Conservation (phyloP, 2,329 filamentous ascomycete species). For the Ampelomyces quisqualis region DNA sequence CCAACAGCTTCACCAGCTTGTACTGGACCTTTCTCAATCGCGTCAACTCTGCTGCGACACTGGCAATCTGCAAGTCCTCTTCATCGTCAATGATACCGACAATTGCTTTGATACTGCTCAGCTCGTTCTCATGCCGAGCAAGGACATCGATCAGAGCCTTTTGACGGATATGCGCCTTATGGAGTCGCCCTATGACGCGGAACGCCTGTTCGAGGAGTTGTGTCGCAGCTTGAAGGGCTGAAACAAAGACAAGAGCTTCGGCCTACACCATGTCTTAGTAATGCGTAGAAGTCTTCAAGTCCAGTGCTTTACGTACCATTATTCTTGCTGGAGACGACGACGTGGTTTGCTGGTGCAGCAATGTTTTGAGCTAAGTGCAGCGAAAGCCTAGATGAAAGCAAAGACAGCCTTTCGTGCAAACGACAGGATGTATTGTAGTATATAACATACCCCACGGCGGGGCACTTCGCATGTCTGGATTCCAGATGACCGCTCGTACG, state of each 20-base stretch:
- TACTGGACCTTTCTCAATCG: not conserved
- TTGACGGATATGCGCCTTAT: constrained; percentile 14
- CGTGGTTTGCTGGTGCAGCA: no score
- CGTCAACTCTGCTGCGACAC: not conserved
- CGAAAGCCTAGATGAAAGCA: no score
- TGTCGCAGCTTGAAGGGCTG: constrained; percentile 6
- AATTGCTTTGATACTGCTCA: constrained; percentile 16
- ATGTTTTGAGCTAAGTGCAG: no score
- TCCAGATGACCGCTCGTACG: no score
- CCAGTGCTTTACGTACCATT: not conserved
- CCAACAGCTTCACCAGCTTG: not conserved
- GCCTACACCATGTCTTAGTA: not conserved
- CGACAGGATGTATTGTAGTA: no score
- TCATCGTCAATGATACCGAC: constrained; percentile 15
- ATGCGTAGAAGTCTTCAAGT: no score
- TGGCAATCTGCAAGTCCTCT: not conserved
- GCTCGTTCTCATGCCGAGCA: constrained; percentile 13
- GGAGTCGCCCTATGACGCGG: constrained; percentile 11
- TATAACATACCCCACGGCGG: no score
- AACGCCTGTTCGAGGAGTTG: constrained; percentile 12
- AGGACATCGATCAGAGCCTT: constrained; percentile 10
- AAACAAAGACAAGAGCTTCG: not conserved
- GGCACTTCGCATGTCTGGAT: no score
- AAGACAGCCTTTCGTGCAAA: no score
- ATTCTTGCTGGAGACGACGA: no score